Base-by-base conservation (phyloP, 176 grass and related monocot species). In the Saccharum spontaneum region DNA sequence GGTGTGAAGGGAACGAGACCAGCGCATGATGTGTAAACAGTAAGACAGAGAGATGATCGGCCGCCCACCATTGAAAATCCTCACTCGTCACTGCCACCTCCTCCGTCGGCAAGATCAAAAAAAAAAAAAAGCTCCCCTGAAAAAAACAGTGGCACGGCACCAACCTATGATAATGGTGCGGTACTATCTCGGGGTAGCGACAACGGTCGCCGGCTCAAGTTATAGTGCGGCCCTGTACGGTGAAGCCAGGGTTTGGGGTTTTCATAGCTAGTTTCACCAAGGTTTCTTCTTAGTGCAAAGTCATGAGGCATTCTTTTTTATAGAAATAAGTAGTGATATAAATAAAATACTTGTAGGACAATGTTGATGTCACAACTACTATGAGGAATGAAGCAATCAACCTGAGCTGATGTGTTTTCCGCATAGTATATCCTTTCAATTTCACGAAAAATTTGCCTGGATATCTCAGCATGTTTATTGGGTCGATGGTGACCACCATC, bases 381-480 rank as follows among this genome's bases (percentile, higher is more conserved):
- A 16, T 31, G 14, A 46, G 5, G 26, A 69, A 78, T 80, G 75
- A 69, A 30, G 39, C n/a, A 80, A 82, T 45, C 75, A 78, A 94
- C 92, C 92, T 98, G 76, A 75, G 90, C 38, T 83, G 87, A 85
- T 76, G 83, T 79, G 71, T 80, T 87, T 91, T 95, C 85, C 11
- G 16, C 77, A 72, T 82, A 89, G 85, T 93, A 88, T 57, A 94
- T 89, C 80, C 71, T 89, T 86, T 98, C 96, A 65, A 98, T 75
- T 87, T 94, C 89, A 87, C 93, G 83, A 80, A 98, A 98, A 75
- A 98, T 98, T 62, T 95, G 72, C 79, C 93, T 90, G 5, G 96
- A 95, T 83, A 95, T 98, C 39, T 98, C 93, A 26, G 96, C 93
- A 90, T 94, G 96, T 81, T 92, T 92, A 50, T 95, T 98, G 63